Conservation (phyloP, 2,329 filamentous ascomycete genomes). For the Fusarium ambrosium region DNA sequence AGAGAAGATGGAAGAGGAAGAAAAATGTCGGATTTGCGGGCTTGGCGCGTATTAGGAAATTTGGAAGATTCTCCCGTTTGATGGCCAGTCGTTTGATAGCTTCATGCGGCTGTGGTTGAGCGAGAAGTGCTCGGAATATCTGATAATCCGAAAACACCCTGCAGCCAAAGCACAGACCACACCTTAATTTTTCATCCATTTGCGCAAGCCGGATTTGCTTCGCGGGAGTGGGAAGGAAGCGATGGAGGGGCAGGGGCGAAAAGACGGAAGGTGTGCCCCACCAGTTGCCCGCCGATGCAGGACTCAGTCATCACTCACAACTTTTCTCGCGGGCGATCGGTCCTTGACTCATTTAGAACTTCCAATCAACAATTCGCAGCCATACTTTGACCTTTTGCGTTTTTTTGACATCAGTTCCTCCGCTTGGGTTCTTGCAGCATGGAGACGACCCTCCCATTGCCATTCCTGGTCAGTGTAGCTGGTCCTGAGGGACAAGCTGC, state of each 20-base stretch:
- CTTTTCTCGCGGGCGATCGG: conserved; percentile 40
- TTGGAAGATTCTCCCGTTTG: conserved; percentile 3
- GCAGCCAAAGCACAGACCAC: conserved; percentile 49
- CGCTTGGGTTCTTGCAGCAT: conserved; percentile 55
- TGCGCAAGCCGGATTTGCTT: conserved; percentile 34
- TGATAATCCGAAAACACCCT: conserved; percentile 41
- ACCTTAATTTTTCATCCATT: conserved; percentile 49
- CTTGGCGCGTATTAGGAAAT: conserved; percentile 7
- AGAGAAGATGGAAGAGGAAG: neutral
- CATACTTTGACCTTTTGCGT: neutral
- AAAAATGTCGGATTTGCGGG: neutral
- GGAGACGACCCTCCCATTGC: conserved; percentile 75
- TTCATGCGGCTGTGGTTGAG: conserved; percentile 17
- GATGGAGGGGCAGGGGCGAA: conserved; percentile 47
- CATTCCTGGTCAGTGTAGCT: conserved; percentile 72
- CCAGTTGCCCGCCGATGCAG: conserved; percentile 48
- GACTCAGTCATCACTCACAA: conserved; percentile 43
- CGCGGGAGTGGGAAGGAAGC: conserved; percentile 21
- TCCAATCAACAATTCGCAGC: conserved; percentile 9
- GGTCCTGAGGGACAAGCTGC: conserved; percentile 63
- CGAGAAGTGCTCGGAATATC: conserved; percentile 17
- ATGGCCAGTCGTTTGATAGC: conserved; percentile 5
- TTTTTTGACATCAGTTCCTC: conserved; percentile 24
- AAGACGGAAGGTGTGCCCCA: conserved; percentile 43
- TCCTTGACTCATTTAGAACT: conserved; percentile 43